Percentiles rank a stretch among this genome's conserved stretches.
These are phyloP conservation scores for Sechiopsis laciniata DNA, from an alignment of 306 rosid species.

Conservation along the genomic window DNA sequence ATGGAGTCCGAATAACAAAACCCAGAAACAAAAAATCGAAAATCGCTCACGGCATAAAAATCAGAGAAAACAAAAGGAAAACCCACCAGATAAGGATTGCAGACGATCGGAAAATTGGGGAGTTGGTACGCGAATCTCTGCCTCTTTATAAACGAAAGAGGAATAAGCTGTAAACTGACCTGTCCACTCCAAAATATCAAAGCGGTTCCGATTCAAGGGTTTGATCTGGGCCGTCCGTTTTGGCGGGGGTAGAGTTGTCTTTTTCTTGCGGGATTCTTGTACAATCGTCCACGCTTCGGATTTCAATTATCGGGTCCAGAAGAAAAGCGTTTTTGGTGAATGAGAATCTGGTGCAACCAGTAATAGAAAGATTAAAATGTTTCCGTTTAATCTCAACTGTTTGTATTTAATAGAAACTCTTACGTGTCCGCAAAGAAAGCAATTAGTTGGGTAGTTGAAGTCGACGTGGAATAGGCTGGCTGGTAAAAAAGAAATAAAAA, in stretches of 20 bases:
- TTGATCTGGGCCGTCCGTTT: constrained; percentile 11
- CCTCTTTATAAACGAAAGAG: too few species aligned
- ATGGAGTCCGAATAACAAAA: background rate
- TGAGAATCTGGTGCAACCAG: background rate
- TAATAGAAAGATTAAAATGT: too few species aligned
- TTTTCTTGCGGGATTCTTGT: background rate
- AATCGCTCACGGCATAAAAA: background rate
- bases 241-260: too few species aligned
- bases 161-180: too few species aligned
- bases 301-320: background rate
- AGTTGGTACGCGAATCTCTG: background rate
- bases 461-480: too few species aligned
- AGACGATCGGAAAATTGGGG: background rate
- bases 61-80: background rate
- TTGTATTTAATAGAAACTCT: too few species aligned
- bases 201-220: too few species aligned
- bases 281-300: background rate
- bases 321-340: background rate
- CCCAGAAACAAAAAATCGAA: background rate
- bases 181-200: too few species aligned
- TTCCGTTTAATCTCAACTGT: too few species aligned
- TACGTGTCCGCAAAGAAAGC: too few species aligned
- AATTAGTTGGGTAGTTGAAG: too few species aligned
- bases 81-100: background rate
- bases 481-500: too few species aligned